Conservation (phyloP, 768 basidiomycete genomes). For the Lyophyllum semitale region DNA sequence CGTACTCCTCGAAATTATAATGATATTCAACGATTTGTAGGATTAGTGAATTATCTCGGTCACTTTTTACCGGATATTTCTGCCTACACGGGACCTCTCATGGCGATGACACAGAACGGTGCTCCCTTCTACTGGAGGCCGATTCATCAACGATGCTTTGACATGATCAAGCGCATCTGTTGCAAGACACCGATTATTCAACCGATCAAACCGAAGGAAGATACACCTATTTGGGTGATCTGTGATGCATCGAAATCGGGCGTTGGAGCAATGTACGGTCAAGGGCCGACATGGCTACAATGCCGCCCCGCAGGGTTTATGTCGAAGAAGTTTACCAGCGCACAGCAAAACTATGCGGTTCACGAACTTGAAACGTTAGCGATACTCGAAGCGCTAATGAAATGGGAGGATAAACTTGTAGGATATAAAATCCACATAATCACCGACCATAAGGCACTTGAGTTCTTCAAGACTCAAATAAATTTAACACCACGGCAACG, state of each 20-base stretch:
- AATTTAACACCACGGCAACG: constrained; percentile 19
- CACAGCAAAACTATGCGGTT: background rate
- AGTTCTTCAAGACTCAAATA: background rate
- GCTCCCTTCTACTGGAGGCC: background rate
- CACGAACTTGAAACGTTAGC: background rate
- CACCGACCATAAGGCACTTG: background rate
- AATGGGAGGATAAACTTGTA: background rate
- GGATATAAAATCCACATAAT: too few species aligned
- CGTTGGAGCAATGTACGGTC: background rate
- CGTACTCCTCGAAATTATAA: too few species aligned
- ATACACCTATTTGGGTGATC: background rate
- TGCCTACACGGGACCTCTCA: background rate
- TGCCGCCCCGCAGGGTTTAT: background rate
- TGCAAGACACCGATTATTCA: background rate
- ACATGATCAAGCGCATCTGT: background rate
- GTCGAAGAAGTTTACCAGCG: background rate
- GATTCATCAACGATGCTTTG: background rate
- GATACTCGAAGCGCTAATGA: background rate
- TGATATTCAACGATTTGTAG: background rate
- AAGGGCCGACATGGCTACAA: background rate
- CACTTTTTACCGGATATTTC: background rate
- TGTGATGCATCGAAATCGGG: background rate
- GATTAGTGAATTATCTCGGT: background rate
- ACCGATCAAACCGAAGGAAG: background rate
- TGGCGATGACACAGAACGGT: background rate